These are phyloP conservation scores for Tulasnella sp. DNA, from an alignment of 768 basidiomycete species.

Conservation along the genomic window DNA sequence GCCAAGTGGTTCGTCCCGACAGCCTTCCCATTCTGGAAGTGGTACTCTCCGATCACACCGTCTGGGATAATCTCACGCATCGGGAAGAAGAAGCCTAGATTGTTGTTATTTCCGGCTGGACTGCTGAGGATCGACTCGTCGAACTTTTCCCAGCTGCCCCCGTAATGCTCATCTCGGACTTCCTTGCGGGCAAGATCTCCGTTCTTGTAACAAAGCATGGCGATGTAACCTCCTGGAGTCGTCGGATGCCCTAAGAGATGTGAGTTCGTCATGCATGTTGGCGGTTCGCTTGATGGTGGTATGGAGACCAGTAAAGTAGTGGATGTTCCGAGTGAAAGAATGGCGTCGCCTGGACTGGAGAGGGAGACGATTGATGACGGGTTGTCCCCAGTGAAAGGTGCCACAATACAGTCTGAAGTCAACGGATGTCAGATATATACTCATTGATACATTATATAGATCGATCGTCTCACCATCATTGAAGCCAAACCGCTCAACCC, in stretches of 20 bases:
- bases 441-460: neutral
- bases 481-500: conserved; percentile 68
- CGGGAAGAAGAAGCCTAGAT: conserved; percentile 69
- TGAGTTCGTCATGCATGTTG: conserved; percentile 61
- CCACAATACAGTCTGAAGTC: conserved; percentile 56
- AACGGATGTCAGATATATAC: neutral
- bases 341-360: conserved; percentile 66
- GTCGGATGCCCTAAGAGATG: conserved; percentile 67
- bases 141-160: conserved; percentile 54
- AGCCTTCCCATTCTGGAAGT: conserved; percentile 37
- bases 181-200: conserved; percentile 73
- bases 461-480: conserved; percentile 38
- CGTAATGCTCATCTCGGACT: conserved; percentile 55
- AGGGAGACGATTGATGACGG: conserved; percentile 71
- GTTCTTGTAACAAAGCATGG: conserved; percentile 90
- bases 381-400: conserved; percentile 85
- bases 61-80: conserved; percentile 83
- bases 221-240: conserved; percentile 49
- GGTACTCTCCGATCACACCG: conserved; percentile 59
- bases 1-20: conserved; percentile 26
- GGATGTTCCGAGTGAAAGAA: conserved; percentile 80
- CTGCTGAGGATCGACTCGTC: conserved; percentile 50
- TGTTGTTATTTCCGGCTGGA: conserved; percentile 47
- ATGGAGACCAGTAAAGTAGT: conserved; percentile 77
- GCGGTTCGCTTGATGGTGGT: conserved; percentile 49